Evolutionary conservation across 805 yeast genomes (phyloP).

Genomic region (Myxozyma udenii): DNA sequence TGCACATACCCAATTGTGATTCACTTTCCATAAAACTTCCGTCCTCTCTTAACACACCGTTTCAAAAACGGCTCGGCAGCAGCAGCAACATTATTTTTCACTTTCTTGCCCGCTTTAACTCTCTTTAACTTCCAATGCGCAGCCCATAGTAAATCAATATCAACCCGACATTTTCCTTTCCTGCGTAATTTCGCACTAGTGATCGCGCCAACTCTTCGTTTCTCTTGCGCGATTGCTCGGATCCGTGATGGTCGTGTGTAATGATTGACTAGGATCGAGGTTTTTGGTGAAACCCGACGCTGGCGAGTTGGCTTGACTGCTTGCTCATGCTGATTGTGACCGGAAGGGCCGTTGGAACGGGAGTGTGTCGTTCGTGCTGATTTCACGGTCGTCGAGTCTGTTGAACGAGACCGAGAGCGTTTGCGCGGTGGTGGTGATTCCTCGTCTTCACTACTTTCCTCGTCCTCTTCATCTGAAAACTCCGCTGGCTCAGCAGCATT

Average conservation of each 20-base stretch:
- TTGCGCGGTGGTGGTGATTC: neutral
- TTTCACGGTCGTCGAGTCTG: too few relatives aligned
- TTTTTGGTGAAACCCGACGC: too few relatives aligned
- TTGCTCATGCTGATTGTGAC: too few relatives aligned
- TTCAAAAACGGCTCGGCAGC: neutral
- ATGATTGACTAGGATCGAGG: conserved; percentile 7
- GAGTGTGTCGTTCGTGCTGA: too few relatives aligned
- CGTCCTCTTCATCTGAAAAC: conserved; percentile 9
- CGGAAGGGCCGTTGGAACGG: too few relatives aligned
- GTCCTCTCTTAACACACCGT: conserved; percentile 7
- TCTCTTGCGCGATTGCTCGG: conserved; percentile 2
- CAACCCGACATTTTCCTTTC: neutral
- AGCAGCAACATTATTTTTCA: neutral
- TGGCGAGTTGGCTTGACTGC: too few relatives aligned
- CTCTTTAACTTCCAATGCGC: conserved; percentile 17
- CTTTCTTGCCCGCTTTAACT: neutral
- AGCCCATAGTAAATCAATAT: conserved; percentile 19
- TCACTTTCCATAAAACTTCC: neutral
- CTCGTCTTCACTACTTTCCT: neutral
- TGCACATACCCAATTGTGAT: neutral
- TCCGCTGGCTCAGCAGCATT: neutral
- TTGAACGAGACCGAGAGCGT: too few relatives aligned
- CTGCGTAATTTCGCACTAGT: conserved; percentile 5
- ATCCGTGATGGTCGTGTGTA: conserved; percentile 3
- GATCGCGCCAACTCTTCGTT: neutral